Conservation (phyloP, 1,284 basidiomycete genomes). For the Ceratobasidium sp. region DNA sequence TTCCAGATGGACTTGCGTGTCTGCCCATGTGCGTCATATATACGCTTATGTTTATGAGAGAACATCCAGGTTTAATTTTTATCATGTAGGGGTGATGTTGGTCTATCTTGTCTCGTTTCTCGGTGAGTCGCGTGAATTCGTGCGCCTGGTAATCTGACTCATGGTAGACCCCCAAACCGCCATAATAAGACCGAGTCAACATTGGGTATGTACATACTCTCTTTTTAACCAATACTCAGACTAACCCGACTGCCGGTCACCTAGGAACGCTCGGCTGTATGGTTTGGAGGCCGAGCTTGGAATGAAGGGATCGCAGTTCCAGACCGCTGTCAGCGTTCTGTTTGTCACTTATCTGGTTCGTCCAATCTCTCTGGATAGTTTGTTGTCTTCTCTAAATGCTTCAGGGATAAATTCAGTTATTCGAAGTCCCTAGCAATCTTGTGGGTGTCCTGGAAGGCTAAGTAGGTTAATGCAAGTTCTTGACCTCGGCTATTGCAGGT, state of each 20-base stretch:
- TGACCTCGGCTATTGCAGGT: conserved; percentile 25
- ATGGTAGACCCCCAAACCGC: neutral
- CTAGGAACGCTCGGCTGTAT: conserved; percentile 49
- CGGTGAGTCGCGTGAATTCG: conserved; percentile 13
- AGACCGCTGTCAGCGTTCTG: conserved; percentile 47
- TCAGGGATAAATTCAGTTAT: conserved; percentile 16
- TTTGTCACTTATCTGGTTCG: conserved; percentile 49
- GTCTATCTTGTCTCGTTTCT: conserved; percentile 49
- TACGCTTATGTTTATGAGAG: neutral
- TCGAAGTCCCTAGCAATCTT: conserved; percentile 48
- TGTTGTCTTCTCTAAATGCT: neutral
- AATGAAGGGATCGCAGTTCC: conserved; percentile 45
- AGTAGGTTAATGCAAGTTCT: neutral
- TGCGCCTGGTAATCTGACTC: neutral
- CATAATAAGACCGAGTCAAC: conserved; percentile 45
- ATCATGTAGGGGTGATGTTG: conserved; percentile 45
- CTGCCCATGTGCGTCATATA: conserved; percentile 32
- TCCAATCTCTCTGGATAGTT: neutral
- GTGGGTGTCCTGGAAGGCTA: conserved; percentile 15
- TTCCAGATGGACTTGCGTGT: conserved; percentile 34
- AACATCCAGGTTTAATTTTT: no score
- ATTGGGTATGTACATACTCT: conserved; percentile 32
- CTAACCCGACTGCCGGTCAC: neutral
- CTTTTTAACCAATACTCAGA: neutral
- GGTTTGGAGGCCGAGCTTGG: conserved; percentile 48